A percentile compares a stretch with the other conserved stretches of the same genome.
phyloP scores from a whole-genome alignment of 202 grass and related monocot species.

The Digitaria exilis region DNA sequence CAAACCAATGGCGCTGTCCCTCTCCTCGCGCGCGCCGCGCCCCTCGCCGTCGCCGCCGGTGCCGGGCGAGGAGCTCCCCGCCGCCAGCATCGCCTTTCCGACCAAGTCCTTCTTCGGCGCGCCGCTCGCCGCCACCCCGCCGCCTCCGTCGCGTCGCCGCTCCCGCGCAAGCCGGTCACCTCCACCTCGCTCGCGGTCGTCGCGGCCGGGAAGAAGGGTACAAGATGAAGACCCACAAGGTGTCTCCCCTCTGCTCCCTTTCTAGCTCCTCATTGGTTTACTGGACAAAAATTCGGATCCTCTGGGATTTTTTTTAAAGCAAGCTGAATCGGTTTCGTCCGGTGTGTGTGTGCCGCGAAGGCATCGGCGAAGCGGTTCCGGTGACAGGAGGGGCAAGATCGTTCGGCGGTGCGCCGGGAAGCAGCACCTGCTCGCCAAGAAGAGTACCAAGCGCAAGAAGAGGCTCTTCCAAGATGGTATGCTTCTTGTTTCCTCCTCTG shows the following conservation, averaged over 20 bases:
- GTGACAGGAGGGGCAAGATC: conserved; percentile 84
- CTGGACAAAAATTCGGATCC: no score
- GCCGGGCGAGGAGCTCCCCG: conserved; percentile 13
- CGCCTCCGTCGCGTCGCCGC: conserved; percentile 33
- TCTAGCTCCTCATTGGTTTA: background rate
- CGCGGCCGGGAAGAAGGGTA: conserved; percentile 83
- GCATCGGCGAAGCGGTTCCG: conserved; percentile 86
- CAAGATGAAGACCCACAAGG: conserved; percentile 99
- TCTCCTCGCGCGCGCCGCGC: conserved; percentile 59
- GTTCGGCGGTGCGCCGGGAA: conserved; percentile 79
- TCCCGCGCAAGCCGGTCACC: conserved; percentile 35
- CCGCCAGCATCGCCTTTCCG: conserved; percentile 34
- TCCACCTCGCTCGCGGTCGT: conserved; percentile 54
- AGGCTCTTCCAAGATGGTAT: conserved; percentile 93
- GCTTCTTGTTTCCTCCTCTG: background rate
- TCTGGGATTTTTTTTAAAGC: background rate
- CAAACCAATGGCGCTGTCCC: conserved; percentile 57
- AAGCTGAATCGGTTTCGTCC: background rate
- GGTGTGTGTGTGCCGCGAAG: conserved; percentile 22
- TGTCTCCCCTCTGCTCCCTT: background rate
- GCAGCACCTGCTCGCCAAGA: conserved; percentile 89
- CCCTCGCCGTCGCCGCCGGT: background rate
- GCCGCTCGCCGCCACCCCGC: conserved; percentile 41
- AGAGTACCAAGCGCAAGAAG: conserved; percentile 92
- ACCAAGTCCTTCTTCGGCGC: conserved; percentile 63